Evolutionary conservation across 2,329 filamentous ascomycete genomes (phyloP).

Genomic region (Rutstroemia sp.): DNA sequence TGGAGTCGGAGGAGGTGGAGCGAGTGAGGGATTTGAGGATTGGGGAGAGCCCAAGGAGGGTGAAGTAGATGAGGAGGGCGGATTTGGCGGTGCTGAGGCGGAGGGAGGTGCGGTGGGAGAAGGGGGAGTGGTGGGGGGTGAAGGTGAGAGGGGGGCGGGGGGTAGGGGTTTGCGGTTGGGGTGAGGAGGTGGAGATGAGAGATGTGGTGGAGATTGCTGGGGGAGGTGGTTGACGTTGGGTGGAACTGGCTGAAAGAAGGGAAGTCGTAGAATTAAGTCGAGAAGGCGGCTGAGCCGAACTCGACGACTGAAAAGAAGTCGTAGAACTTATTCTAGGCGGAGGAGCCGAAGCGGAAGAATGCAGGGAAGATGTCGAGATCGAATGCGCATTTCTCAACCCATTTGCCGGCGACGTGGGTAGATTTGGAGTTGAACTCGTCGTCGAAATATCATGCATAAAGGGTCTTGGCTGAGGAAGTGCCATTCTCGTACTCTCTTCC

Average conservation of each 20-base stretch:
- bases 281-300: no score
- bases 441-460: conserved; percentile 18
- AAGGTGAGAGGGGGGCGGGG: conserved; percentile 32
- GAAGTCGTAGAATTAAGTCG: no score
- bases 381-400: background rate
- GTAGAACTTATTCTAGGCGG: conserved; percentile 17
- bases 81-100: conserved; percentile 82
- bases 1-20: conserved; percentile 87
- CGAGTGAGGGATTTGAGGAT: conserved; percentile 95
- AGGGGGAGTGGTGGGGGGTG: conserved; percentile 13
- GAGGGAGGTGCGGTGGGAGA: conserved; percentile 42
- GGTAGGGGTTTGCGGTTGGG: conserved; percentile 46
- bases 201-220: no score
- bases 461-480: conserved; percentile 7
- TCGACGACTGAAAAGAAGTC: no score
- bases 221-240: no score
- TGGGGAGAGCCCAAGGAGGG: conserved; percentile 82
- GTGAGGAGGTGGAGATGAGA: conserved; percentile 24
- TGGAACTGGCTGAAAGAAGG: no score
- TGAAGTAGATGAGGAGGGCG: conserved; percentile 85
- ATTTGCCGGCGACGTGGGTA: conserved; percentile 8
- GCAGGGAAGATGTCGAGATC: conserved; percentile 5
- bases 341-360: conserved; percentile 32
- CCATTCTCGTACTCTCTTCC: conserved; percentile 40
- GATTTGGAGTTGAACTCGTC: conserved; percentile 24